Conservation (phyloP, 2,329 filamentous ascomycete genomes). For the Colletotrichum incanum region DNA sequence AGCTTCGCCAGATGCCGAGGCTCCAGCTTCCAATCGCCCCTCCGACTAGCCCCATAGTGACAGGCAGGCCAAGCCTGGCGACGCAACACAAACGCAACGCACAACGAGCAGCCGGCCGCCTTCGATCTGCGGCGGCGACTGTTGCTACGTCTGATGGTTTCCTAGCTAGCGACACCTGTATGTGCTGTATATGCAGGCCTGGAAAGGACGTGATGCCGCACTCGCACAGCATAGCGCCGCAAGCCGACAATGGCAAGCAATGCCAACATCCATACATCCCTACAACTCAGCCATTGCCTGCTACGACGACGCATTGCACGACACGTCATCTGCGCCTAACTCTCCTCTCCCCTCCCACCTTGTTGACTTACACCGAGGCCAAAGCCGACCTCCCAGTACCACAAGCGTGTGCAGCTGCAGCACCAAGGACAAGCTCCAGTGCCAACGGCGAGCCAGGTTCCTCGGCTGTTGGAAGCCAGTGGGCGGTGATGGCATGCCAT, state of each 20-base stretch:
- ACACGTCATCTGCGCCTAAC: not conserved
- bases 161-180: slow-evolving; percentile 1
- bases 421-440: slow-evolving; percentile 22
- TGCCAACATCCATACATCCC: not conserved
- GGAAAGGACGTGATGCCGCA: slow-evolving; percentile 8
- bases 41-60: not conserved
- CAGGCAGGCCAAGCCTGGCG: slow-evolving; percentile 26
- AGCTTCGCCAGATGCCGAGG: slow-evolving; percentile 42
- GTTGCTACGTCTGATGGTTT: not conserved
- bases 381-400: not conserved
- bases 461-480: slow-evolving; percentile 27
- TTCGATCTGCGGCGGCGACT: slow-evolving; percentile 15
- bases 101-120: slow-evolving; percentile 12
- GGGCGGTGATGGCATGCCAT: slow-evolving; percentile 1
- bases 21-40: slow-evolving; percentile 15
- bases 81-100: slow-evolving; percentile 29
- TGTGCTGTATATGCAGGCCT: not conserved
- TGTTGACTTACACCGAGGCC: slow-evolving; percentile 33
- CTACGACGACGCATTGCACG: not conserved
- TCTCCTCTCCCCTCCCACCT: not conserved
- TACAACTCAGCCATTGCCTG: slow-evolving; percentile 6
- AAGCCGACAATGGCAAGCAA: not conserved
- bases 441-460: slow-evolving; percentile 18
- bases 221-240: slow-evolving; percentile 6
- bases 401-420: slow-evolving; percentile 14